Percentiles rank a stretch among this genome's conserved stretches.
phyloP scores from a whole-genome alignment of 805 yeast genomes.

The Huiozyma naganishii region DNA sequence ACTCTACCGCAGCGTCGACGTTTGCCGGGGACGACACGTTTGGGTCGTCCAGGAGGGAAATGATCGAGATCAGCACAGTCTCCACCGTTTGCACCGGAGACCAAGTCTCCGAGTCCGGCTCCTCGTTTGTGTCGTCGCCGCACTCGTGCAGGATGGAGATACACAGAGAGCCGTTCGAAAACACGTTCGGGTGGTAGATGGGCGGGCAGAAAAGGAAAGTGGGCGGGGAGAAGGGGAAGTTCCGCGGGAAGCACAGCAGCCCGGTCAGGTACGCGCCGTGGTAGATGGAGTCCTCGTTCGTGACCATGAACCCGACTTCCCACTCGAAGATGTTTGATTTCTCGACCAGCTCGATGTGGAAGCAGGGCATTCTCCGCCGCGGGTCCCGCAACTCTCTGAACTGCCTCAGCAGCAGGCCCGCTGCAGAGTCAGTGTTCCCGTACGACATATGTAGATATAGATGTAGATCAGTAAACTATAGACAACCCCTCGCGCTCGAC shows the following conservation, averaged over 20 bases:
- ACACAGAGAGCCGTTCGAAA: constrained; percentile 85
- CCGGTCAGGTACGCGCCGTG: constrained; percentile 93
- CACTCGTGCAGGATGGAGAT: constrained; percentile 85
- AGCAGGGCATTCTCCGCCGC: constrained; percentile 60
- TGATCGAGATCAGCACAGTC: constrained; percentile 76
- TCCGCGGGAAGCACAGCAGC: constrained; percentile 83
- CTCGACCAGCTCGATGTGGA: constrained; percentile 57
- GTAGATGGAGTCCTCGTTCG: constrained; percentile 81
- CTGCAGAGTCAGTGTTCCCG: constrained; percentile 39
- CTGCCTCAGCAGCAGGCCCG: constrained; percentile 84
- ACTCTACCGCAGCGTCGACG: constrained; percentile 87
- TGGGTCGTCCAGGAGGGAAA: constrained; percentile 87
- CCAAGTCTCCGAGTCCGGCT: constrained; percentile 92
- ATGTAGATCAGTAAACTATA: no score
- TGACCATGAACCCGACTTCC: constrained; percentile 88
- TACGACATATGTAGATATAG: no score
- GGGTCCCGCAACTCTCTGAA: constrained; percentile 89
- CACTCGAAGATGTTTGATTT: constrained; percentile 47
- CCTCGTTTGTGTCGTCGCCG: constrained; percentile 86
- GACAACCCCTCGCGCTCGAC: no score
- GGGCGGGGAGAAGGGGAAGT: constrained; percentile 88
- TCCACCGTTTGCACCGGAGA: constrained; percentile 89
- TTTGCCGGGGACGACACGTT: constrained; percentile 90
- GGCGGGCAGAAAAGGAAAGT: constrained; percentile 85
- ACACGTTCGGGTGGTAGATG: constrained; percentile 89